These are phyloP conservation scores for Trametes cinnabarina DNA, from an alignment of 768 basidiomycete genomes.

Conservation along the genomic window DNA sequence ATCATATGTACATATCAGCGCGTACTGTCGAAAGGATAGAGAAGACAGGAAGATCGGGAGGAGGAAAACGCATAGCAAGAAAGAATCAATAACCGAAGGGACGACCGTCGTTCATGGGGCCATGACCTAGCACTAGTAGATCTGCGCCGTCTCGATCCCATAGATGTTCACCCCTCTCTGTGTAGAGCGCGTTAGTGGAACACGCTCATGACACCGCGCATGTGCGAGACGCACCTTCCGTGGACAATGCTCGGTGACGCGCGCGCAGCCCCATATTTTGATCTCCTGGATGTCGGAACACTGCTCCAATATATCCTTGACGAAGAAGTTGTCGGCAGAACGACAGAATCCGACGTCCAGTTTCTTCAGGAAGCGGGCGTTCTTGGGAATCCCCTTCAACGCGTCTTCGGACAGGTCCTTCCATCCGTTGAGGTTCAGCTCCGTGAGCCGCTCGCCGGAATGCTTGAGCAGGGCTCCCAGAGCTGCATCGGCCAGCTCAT, in stretches of 20 bases:
- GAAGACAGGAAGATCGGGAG: too few relatives aligned
- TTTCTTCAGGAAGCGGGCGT: slow-evolving; percentile 43
- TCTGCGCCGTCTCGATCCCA: slow-evolving; percentile 10
- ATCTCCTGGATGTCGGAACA: slow-evolving; percentile 43
- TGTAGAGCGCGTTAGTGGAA: too few relatives aligned
- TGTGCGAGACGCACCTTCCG: slow-evolving; percentile 39
- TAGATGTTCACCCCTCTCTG: slow-evolving; percentile 12
- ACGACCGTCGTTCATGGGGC: too few relatives aligned
- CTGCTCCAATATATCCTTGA: slow-evolving; percentile 62
- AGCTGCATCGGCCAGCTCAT: slow-evolving; percentile 48
- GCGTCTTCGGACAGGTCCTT: slow-evolving; percentile 54
- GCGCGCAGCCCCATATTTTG: slow-evolving; percentile 56
- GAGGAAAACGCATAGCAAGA: too few relatives aligned
- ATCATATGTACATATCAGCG: too few relatives aligned
- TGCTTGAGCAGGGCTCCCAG: slow-evolving; percentile 65
- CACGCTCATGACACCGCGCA: neutral
- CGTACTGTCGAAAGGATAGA: too few relatives aligned
- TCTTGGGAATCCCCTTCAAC: slow-evolving; percentile 37
- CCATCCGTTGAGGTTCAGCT: slow-evolving; percentile 77
- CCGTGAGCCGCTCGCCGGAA: slow-evolving; percentile 55
- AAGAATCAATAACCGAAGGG: too few relatives aligned
- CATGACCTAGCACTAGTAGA: neutral
- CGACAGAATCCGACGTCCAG: slow-evolving; percentile 88
- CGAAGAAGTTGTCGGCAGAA: slow-evolving; percentile 74
- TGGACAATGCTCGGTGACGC: slow-evolving; percentile 45